These are phyloP conservation scores for Populus pruinosa DNA, from an alignment of 345 rosid genomes.

Conservation along the genomic window DNA sequence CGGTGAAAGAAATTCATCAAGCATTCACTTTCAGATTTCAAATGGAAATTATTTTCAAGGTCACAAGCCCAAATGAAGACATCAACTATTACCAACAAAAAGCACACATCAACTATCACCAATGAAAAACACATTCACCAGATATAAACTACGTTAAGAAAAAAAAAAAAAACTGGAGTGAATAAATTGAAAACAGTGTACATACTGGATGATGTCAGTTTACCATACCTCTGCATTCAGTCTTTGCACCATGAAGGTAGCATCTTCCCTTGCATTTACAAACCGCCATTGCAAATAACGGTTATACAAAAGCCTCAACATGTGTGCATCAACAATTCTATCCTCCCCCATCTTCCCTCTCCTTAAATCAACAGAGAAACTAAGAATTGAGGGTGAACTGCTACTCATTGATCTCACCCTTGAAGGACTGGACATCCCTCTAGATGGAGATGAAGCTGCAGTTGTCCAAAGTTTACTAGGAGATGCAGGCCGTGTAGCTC, in stretches of 20 bases:
- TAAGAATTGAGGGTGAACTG: constrained; percentile 69
- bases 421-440: constrained; percentile 72
- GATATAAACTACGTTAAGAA: not conserved
- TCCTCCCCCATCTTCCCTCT: constrained; percentile 83
- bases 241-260: constrained; percentile 62
- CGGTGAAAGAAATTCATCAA: not conserved
- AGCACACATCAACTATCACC: not conserved
- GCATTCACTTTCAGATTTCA: not conserved
- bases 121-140: not conserved
- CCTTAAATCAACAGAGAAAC: constrained; percentile 80
- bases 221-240: constrained; percentile 66
- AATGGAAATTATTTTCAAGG: not conserved
- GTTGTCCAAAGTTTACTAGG: constrained; percentile 78
- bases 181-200: constrained; percentile 8
- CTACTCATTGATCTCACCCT: constrained; percentile 46
- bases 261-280: constrained; percentile 73
- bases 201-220: not conserved
- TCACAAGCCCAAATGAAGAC: not conserved
- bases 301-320: constrained; percentile 81
- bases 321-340: constrained; percentile 68
- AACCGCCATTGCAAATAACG: constrained; percentile 83
- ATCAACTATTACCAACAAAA: not conserved
- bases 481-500: constrained; percentile 62
- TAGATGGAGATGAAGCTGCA: constrained; percentile 48
- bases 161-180: not conserved